Conservation (phyloP, 306 rosid species). For the Trifolium repens region DNA sequence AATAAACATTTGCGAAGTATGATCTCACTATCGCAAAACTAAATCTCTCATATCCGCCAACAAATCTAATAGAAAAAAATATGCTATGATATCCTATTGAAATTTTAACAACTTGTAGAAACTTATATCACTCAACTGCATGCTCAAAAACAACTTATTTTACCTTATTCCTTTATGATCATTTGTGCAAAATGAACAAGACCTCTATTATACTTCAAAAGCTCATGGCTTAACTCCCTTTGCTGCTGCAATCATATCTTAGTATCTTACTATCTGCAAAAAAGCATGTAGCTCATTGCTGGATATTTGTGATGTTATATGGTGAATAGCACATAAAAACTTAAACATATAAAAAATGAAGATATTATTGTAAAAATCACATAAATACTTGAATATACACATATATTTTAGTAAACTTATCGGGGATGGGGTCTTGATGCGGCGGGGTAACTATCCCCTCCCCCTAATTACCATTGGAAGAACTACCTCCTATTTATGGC, state of each 20-base stretch:
- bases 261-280: conserved; percentile 81
- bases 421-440: no score
- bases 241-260: conserved; percentile 93
- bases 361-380: no score
- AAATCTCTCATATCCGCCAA: background rate
- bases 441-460: no score
- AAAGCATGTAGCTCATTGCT: no score
- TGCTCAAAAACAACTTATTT: no score
- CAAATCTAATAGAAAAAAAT: background rate
- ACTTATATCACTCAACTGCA: background rate
- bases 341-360: no score
- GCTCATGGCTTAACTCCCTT: conserved; percentile 77
- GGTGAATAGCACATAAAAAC: conserved; percentile 14
- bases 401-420: no score
- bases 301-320: conserved; percentile 16
- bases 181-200: conserved; percentile 82
- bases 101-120: background rate
- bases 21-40: background rate
- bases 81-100: background rate
- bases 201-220: conserved; percentile 80
- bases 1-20: background rate
- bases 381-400: no score
- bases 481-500: no score
- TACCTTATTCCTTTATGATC: conserved; percentile 79
- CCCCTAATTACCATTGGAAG: no score